Base-by-base conservation (phyloP, 495 filamentous ascomycete species). In the Aspergillus asperescens region DNA sequence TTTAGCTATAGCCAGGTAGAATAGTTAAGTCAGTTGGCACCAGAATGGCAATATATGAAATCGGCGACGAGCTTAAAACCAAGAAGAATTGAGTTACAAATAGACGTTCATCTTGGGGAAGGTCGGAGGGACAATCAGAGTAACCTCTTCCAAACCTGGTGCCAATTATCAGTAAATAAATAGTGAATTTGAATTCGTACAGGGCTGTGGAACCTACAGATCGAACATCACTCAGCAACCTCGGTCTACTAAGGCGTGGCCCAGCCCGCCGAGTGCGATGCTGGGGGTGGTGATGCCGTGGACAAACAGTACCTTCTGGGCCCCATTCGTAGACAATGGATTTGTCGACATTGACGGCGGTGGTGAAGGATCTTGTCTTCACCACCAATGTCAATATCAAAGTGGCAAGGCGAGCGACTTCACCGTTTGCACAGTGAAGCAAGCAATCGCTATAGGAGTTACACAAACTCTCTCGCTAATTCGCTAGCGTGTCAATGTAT, bases 281-380 rank as follows among this genome's bases (percentile, higher is more conserved):
- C 85, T 87, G 2, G 92, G 87, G 1, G 87, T 97, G 44, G 81
- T 86, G 60, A 95, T 94, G 24, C 92, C 92, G 63, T 95, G 91
- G 18, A 96, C 69, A 19, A 95, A 70, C 29, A 96, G 59, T 1
- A 95, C 86, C 62, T 50, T 84, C 79, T n/a, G 89, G 89, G 7
- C 92, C 92, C 75, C 83, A 95, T 76, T 97, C 92, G 62, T 95
- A 95, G 10, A 90, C 86, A 31, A n/a, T n/a, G n/a, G n/a, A n/a
- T n/a, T n/a, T n/a, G n/a, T n/a, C n/a, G n/a, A n/a, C n/a, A n/a
- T n/a, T n/a, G n/a, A n/a, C n/a, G n/a, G n/a, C n/a, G n/a, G n/a
- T n/a, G n/a, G n/a, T n/a, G n/a, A n/a, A n/a, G n/a, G n/a, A n/a
- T n/a, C n/a, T n/a, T n/a, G n/a, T n/a, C n/a, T n/a, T n/a, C n/a